phyloP scores from a whole-genome alignment of 2,329 filamentous ascomycete genomes.

The Talaromyces sp. region DNA sequence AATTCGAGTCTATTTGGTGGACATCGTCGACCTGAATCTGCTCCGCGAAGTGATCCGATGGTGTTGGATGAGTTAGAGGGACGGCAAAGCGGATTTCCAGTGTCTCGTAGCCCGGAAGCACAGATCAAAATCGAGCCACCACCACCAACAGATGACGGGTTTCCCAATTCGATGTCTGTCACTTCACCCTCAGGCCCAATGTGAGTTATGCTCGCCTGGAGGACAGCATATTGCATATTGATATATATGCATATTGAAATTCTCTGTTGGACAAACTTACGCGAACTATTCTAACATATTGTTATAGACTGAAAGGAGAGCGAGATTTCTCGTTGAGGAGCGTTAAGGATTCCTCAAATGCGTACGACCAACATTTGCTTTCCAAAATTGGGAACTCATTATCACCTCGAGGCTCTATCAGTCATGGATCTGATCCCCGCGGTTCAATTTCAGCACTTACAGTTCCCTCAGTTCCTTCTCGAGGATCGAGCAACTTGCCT shows the following conservation, averaged over 20 bases:
- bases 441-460: constrained; percentile 36
- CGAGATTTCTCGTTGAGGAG: constrained; percentile 60
- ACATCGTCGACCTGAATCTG: constrained; percentile 40
- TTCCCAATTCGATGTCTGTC: constrained; percentile 36
- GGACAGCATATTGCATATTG: not conserved
- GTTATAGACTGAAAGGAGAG: constrained; percentile 61
- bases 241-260: not conserved
- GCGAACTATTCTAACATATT: constrained; percentile 13
- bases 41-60: constrained; percentile 40
- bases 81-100: constrained; percentile 30
- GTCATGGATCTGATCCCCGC: constrained; percentile 34
- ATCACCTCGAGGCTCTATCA: constrained; percentile 51
- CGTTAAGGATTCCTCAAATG: constrained; percentile 61
- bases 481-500: constrained; percentile 34
- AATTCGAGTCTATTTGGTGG: constrained; percentile 55
- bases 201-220: constrained; percentile 25
- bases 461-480: constrained; percentile 38
- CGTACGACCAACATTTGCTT: constrained; percentile 64
- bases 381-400: constrained; percentile 65
- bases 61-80: constrained; percentile 40
- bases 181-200: constrained; percentile 33
- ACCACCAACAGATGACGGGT: constrained; percentile 34
- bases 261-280: no score
- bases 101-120: constrained; percentile 37
- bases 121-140: constrained; percentile 41